Percentiles rank a stretch among this genome's conserved stretches.
Conservation (phyloP, 2,329 filamentous ascomycete species). For the Talaromyces sp. region DNA sequence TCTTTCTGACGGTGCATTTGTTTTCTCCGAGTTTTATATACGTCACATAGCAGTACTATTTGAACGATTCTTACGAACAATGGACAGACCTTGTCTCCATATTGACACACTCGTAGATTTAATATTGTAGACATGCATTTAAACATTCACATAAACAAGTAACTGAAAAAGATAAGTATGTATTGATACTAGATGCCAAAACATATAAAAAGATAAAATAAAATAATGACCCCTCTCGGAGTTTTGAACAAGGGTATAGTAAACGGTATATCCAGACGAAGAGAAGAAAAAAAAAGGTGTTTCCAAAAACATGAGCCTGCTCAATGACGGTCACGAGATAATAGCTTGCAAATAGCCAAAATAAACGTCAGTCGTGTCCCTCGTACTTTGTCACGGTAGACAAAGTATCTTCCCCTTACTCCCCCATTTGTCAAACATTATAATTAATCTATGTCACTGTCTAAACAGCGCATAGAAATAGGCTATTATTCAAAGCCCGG, state of each 20-base stretch:
- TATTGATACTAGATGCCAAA: neutral
- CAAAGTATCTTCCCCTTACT: neutral
- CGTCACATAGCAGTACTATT: neutral
- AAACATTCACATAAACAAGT: neutral
- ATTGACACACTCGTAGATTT: neutral
- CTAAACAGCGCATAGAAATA: neutral
- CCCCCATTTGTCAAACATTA: neutral
- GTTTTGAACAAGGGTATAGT: constrained; percentile 3
- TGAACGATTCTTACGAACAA: neutral
- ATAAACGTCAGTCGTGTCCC: neutral
- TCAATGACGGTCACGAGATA: neutral
- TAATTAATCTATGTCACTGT: neutral
- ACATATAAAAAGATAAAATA: neutral
- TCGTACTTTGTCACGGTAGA: neutral
- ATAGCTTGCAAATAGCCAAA: neutral
- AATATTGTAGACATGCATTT: neutral
- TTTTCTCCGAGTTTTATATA: neutral
- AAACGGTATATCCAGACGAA: constrained; percentile 9
- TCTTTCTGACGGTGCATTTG: neutral
- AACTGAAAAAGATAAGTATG: neutral
- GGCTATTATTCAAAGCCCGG: constrained; percentile 12
- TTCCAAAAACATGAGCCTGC: neutral
- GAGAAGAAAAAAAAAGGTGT: constrained; percentile 1
- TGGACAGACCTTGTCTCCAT: neutral
- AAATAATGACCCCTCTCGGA: neutral